Base-by-base conservation (phyloP, 2,329 filamentous ascomycete genomes). In the Pseudopithomyces chartarum region DNA sequence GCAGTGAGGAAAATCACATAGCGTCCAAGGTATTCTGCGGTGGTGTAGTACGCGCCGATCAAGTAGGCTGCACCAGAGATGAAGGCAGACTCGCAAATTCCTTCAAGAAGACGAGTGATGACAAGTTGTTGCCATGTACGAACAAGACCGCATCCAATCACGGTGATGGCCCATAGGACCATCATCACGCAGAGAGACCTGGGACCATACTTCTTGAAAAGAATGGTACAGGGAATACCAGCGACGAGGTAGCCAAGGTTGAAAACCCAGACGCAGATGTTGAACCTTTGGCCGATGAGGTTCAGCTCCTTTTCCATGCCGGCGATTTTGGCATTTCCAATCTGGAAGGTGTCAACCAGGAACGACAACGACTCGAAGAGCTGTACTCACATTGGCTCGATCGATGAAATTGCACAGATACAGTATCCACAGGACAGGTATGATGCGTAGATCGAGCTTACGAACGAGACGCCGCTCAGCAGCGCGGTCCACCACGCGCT, bases 1-100 rank as follows among this genome's bases (percentile, higher is more conserved):
- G 82, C 79, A 1, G 79, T 82, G 15, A 82, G 79, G 65, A 84
- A 85, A 49, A 84, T 80, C 1, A 82, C 82, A 48, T 64, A 70
- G 13, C 84, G 77, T 46, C 82, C 82, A 20, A 84, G 76, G 11
- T 85, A 78, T 69, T 86, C 83, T 47, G 80, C 71, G 51, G 81
- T 77, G 58, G 79, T 82, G 68, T 85, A 86, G 67, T 71, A 73
- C 2, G 68, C 60, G 26, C 69, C 69, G 22, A 73, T 70, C 36
- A 73, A 48, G 44, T 72, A 73, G 0, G 69, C 68, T 10, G 66
- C 62, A 36, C 68, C 70, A 5, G 63, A 61, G 1, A 72, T 66
- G 54, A 60, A 73, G 5, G 67, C 70, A 22, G 70, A 60, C 34
- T 74, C 71, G 42, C 67, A 61, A 44, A 73, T 65, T 12, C 71